Evolutionary conservation across 345 rosid species (phyloP).

Genomic region (Gossypium sturtianum): DNA sequence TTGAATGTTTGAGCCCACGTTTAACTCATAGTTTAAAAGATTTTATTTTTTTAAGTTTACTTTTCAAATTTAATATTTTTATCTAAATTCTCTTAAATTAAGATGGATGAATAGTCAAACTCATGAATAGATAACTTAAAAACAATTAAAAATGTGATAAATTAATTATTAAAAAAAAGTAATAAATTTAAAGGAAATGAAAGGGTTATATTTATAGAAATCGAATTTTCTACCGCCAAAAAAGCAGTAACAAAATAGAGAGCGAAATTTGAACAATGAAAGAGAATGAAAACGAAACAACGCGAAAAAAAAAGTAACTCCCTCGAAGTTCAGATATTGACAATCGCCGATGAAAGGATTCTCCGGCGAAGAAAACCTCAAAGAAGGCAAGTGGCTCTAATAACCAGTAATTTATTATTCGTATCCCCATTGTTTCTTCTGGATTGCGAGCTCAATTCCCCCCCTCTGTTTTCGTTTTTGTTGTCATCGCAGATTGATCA

Average conservation of each 20-base stretch:
- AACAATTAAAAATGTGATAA: too few species aligned
- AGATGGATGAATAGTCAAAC: too few species aligned
- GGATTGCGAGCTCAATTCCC: background rate
- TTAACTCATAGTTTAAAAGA: too few species aligned
- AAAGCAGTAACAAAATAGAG: background rate
- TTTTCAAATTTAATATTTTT: too few species aligned
- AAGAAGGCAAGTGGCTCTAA: background rate
- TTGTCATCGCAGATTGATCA: background rate
- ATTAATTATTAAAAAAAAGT: too few species aligned
- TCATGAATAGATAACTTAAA: too few species aligned
- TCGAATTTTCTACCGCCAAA: constrained; percentile 6
- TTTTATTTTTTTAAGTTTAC: too few species aligned
- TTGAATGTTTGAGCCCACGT: too few species aligned
- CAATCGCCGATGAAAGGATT: constrained; percentile 12
- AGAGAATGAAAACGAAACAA: constrained; percentile 17
- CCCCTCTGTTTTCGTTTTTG: background rate
- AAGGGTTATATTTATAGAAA: background rate
- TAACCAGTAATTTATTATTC: background rate
- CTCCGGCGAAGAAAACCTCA: constrained; percentile 17
- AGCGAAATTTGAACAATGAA: constrained; percentile 8
- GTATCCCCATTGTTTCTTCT: background rate
- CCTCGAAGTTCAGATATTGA: constrained; percentile 1
- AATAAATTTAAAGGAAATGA: too few species aligned
- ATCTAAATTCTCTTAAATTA: too few species aligned
- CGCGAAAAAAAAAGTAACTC: constrained; percentile 4